A percentile compares a stretch with the other conserved stretches of the same genome.
These are phyloP conservation scores for Panicum virgatum DNA, from an alignment of 202 grass and related monocot species.

Conservation along the genomic window DNA sequence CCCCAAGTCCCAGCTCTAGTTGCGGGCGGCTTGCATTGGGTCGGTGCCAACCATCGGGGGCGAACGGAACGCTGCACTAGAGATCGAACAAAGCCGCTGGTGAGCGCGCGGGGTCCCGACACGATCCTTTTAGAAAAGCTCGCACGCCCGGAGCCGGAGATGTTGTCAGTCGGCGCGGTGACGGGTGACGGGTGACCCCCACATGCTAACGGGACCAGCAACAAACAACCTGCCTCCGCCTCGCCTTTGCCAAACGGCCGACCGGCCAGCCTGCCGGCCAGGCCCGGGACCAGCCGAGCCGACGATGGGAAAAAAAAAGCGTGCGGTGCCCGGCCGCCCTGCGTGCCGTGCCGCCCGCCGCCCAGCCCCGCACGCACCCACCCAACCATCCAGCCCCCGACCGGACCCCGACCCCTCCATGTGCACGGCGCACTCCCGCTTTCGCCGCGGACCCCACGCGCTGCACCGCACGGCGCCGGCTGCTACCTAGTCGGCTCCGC, in stretches of 20 bases:
- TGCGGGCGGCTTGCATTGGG: too few species aligned
- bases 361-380: background rate
- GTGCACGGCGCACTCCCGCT: background rate
- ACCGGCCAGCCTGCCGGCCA: too few species aligned
- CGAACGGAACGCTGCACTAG: too few species aligned
- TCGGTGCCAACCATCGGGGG: too few species aligned
- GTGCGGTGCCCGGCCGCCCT: background rate
- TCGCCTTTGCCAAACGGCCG: slow-evolving; percentile 4
- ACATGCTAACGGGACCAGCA: background rate
- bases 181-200: background rate
- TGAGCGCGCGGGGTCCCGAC: too few species aligned
- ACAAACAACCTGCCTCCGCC: background rate
- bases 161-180: background rate
- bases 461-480: background rate
- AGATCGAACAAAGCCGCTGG: too few species aligned
- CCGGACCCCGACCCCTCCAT: slow-evolving; percentile 10
- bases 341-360: background rate
- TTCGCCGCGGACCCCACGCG: background rate
- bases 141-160: background rate
- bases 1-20: too few species aligned
- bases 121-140: background rate
- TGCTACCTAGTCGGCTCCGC: background rate
- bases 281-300: too few species aligned
- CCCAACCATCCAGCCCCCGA: background rate
- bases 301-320: background rate